A percentile compares a stretch with the other conserved stretches of the same genome.
These are phyloP conservation scores for Ciborinia camelliae DNA, from an alignment of 2,329 filamentous ascomycete species.

Conservation along the genomic window DNA sequence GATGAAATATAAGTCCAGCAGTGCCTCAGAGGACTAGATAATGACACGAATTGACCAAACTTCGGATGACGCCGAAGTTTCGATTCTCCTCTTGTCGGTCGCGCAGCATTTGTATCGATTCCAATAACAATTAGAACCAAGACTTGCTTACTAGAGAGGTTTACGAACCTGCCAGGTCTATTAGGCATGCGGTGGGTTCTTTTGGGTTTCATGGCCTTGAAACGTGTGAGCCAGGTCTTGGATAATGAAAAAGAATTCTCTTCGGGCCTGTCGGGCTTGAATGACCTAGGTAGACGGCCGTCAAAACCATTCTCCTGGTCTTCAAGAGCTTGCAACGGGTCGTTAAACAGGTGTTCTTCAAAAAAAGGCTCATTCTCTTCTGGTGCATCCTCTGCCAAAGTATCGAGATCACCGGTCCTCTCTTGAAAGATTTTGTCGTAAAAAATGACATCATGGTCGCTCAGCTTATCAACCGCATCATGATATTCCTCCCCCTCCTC, in stretches of 20 bases:
- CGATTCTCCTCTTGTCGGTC: background rate
- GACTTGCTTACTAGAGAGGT: background rate
- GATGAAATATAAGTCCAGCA: background rate
- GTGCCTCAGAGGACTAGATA: constrained; percentile 4
- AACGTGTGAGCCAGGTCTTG: background rate
- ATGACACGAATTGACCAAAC: background rate
- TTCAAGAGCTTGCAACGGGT: background rate
- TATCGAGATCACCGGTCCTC: background rate
- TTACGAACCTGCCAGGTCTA: background rate
- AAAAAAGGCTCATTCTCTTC: background rate
- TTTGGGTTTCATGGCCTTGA: background rate
- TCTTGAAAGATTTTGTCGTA: background rate
- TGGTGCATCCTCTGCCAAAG: too few relatives aligned
- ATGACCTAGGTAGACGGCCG: rapidly evolving
- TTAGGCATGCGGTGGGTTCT: background rate
- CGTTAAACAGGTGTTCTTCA: background rate
- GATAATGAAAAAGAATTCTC: rapidly evolving
- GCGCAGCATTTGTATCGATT: background rate
- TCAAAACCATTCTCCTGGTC: background rate
- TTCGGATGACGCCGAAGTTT: background rate
- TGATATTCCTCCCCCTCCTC: background rate
- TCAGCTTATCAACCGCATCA: background rate
- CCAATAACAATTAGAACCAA: background rate
- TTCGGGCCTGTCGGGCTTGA: too few relatives aligned
- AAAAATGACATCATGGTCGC: background rate